A percentile compares a stretch with the other conserved stretches of the same genome.
Evolutionary conservation across 306 rosid species (phyloP).

Genomic region (Luffa aegyptiaca): DNA sequence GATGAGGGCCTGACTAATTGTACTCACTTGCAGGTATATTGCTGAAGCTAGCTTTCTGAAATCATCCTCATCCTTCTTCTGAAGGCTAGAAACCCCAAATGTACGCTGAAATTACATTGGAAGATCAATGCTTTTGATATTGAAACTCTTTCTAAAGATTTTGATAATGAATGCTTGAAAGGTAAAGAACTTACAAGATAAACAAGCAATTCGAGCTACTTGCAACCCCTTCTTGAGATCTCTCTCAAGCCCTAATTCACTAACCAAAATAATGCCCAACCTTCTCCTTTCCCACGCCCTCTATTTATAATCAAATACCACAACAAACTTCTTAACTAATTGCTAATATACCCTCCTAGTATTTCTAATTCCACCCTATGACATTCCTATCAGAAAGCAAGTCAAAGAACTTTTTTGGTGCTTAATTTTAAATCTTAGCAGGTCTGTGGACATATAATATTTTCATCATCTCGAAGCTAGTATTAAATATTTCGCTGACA

Average conservation of each 20-base stretch:
- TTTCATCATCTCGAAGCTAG: not conserved
- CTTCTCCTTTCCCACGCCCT: no score
- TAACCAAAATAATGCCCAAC: no score
- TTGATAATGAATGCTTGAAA: not conserved
- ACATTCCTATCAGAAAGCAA: not conserved
- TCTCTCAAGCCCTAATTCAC: no score
- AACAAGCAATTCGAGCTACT: no score
- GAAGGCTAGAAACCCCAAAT: conserved; percentile 78
- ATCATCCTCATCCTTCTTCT: conserved; percentile 23
- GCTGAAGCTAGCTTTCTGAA: conserved; percentile 61
- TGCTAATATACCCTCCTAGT: no score
- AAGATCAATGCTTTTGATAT: not conserved
- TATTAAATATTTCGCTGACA: not conserved
- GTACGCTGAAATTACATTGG: conserved; percentile 27
- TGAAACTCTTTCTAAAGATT: not conserved
- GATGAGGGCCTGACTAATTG: conserved; percentile 72
- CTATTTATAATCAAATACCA: no score
- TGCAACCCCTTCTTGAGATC: no score
- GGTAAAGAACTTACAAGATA: no score
- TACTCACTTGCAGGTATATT: conserved; percentile 75
- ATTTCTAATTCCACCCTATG: no score
- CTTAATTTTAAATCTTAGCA: not conserved
- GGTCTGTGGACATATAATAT: not conserved
- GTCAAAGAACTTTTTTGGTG: not conserved
- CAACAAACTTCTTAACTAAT: no score